Evolutionary conservation across 805 yeast species (phyloP).

Genomic region (Millerozyma acaciae): DNA sequence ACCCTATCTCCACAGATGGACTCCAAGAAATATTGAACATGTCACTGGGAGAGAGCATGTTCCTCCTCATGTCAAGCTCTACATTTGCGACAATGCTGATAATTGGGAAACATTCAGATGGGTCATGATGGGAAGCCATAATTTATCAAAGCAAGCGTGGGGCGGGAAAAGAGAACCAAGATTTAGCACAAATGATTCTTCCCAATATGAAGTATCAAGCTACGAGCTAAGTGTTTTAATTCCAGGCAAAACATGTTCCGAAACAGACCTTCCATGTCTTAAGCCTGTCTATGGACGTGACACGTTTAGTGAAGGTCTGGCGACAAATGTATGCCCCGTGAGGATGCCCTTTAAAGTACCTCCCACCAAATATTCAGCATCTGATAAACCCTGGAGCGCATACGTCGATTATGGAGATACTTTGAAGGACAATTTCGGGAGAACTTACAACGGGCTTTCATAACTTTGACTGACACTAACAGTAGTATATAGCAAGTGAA

Average conservation of each 20-base stretch:
- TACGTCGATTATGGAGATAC: constrained; percentile 16
- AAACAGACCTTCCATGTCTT: constrained; percentile 4
- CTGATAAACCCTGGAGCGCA: constrained; percentile 51
- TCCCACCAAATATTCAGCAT: constrained; percentile 31
- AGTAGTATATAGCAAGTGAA: no score
- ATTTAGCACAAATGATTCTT: constrained; percentile 12
- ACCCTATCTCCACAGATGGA: constrained; percentile 47
- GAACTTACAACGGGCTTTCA: constrained; percentile 14
- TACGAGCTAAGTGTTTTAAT: constrained; percentile 37
- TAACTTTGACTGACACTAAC: no score
- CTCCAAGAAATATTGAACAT: constrained; percentile 3
- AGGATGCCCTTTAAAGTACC: constrained; percentile 56
- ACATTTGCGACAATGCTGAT: constrained; percentile 51
- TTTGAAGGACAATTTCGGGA: constrained; percentile 21
- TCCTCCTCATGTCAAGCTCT: constrained; percentile 69
- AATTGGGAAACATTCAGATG: constrained; percentile 52
- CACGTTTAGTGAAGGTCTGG: constrained; percentile 4
- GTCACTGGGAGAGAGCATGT: constrained; percentile 35
- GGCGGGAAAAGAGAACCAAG: constrained; percentile 39
- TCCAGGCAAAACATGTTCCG: constrained; percentile 14
- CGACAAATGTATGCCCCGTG: constrained; percentile 26
- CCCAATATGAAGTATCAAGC: constrained; percentile 27
- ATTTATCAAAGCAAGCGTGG: constrained; percentile 79
- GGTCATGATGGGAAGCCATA: constrained; percentile 72
- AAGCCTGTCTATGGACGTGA: constrained; percentile 44